Base-by-base conservation (phyloP, 2,329 filamentous ascomycete genomes). In the Ophiostoma quercus region DNA sequence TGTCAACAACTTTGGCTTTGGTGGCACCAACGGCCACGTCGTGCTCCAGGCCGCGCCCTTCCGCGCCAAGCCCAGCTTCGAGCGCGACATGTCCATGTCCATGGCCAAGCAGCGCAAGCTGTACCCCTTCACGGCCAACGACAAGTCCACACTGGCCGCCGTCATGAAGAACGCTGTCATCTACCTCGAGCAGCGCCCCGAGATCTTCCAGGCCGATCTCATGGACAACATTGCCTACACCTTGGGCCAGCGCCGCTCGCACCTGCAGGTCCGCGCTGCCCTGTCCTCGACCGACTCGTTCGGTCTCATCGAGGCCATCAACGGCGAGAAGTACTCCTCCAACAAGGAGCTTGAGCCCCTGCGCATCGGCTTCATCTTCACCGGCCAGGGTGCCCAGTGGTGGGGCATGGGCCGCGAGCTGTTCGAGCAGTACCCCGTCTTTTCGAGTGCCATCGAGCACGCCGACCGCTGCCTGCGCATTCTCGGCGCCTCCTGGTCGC, bases 1-100 rank as follows among this genome's bases (percentile, higher is more conserved):
- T 60, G 78, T 83, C 34, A 82, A 82, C 74, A 81, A 79, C 0
- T 83, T 83, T 41, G 81, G 81, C 0, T 83, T 82, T 69, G 81
- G 81, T 6, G 81, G 81, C 32, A 78, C 80, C 12, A 83, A 83
- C 69, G 77, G 79, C 0, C 81, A 82, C 72, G 80, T 77, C 57
- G 82, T 83, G 67, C 68, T 83, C 37, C 80, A 83, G 74, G 72
- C 76, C 16, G 72, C 63, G 6, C n/a, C 29, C 47, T 54, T 63
- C 32, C 65, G 66, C 12, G 9, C 57, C 57, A 29, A 32, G 57
- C 57, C 57, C 57, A 62, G 57, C 57, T 62, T 62, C 57, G 57
- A 62, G 57, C 25, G n/a, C 12, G 51, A 62, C 39, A 74, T 1
- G 9, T 19, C 47, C 22, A 76, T 2, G n/a, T 22, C n/a, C 9